These are phyloP conservation scores for Sclerotiophoma versabilis DNA, from an alignment of 2,329 filamentous ascomycete species.

Conservation along the genomic window DNA sequence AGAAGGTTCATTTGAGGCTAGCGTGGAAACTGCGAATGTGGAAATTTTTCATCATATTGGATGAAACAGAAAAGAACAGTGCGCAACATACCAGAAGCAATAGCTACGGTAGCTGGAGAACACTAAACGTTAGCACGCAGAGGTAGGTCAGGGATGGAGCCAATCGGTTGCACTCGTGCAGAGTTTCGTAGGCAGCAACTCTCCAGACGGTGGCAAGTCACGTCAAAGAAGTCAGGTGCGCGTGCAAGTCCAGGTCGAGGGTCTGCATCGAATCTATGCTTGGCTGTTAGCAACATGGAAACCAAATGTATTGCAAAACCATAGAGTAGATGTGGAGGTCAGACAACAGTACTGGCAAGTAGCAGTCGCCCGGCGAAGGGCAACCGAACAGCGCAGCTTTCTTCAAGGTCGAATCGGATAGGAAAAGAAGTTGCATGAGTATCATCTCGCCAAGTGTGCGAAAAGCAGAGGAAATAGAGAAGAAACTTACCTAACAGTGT, in stretches of 20 bases:
- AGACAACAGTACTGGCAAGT: slow-evolving; percentile 93
- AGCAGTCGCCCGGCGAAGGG: slow-evolving; percentile 72
- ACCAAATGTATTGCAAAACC: background rate
- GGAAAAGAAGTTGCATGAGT: slow-evolving; percentile 84
- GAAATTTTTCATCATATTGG: slow-evolving; percentile 75
- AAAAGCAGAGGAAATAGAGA: slow-evolving; percentile 18
- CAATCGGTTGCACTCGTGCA: too few relatives aligned
- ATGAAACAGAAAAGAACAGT: slow-evolving; percentile 23
- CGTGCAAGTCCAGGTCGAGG: background rate
- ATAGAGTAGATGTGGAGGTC: slow-evolving; percentile 53
- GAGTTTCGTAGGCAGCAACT: background rate
- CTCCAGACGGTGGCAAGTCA: background rate
- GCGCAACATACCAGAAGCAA: slow-evolving; percentile 7
- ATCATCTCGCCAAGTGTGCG: slow-evolving; percentile 70
- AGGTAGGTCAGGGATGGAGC: background rate
- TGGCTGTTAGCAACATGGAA: slow-evolving; percentile 1
- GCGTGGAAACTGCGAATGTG: slow-evolving; percentile 91
- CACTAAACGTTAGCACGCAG: background rate
- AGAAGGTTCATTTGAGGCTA: slow-evolving; percentile 71
- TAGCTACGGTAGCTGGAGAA: background rate
- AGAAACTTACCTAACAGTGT: slow-evolving; percentile 26
- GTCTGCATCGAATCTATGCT: slow-evolving; percentile 1
- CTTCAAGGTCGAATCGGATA: slow-evolving; percentile 88
- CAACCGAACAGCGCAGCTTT: slow-evolving; percentile 71
- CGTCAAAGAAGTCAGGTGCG: background rate